phyloP scores from a whole-genome alignment of 2,329 filamentous ascomycete species.

The Aspergillus clavatus region DNA sequence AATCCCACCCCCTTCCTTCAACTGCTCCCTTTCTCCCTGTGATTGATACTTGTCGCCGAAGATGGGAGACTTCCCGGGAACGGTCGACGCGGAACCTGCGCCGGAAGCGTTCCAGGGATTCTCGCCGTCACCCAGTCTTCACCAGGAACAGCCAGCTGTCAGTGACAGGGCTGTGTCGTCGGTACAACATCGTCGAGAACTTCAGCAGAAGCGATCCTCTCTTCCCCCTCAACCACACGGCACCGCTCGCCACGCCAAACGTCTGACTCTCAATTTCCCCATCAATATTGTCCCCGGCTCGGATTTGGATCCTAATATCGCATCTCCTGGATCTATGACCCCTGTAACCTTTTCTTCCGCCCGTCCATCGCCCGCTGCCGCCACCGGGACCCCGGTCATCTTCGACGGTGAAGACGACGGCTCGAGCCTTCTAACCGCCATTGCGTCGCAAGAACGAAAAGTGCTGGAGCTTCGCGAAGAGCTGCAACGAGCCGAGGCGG shows the following conservation, averaged over 20 bases:
- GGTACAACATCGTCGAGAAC: constrained; percentile 9
- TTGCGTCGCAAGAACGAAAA: constrained; percentile 84
- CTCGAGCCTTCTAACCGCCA: constrained; percentile 73
- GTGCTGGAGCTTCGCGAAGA: constrained; percentile 91
- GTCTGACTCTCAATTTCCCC: constrained; percentile 45
- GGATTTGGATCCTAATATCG: constrained; percentile 19
- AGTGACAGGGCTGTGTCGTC: background rate
- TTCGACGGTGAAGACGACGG: constrained; percentile 46
- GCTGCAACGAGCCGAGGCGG: constrained; percentile 72
- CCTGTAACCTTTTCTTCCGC: constrained; percentile 30
- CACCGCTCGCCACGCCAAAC: constrained; percentile 41
- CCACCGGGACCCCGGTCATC: constrained; percentile 22
- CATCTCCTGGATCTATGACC: constrained; percentile 32
- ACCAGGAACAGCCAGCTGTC: constrained; percentile 8
- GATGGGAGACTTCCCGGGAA: constrained; percentile 32
- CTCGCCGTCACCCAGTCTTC: constrained; percentile 6
- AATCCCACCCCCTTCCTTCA: constrained; percentile 4
- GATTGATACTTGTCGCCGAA: no score
- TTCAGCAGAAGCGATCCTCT: constrained; percentile 29
- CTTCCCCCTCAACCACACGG: constrained; percentile 31
- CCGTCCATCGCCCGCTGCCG: constrained; percentile 27
- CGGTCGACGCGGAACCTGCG: constrained; percentile 24
- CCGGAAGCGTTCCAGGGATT: constrained; percentile 28
- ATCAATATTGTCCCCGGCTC: constrained; percentile 35
- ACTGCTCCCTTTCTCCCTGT: no score